A percentile compares a stretch with the other conserved stretches of the same genome.
These are phyloP conservation scores for Pythium chondricola DNA, from an alignment of 352 stramenopile species.

Conservation along the genomic window DNA sequence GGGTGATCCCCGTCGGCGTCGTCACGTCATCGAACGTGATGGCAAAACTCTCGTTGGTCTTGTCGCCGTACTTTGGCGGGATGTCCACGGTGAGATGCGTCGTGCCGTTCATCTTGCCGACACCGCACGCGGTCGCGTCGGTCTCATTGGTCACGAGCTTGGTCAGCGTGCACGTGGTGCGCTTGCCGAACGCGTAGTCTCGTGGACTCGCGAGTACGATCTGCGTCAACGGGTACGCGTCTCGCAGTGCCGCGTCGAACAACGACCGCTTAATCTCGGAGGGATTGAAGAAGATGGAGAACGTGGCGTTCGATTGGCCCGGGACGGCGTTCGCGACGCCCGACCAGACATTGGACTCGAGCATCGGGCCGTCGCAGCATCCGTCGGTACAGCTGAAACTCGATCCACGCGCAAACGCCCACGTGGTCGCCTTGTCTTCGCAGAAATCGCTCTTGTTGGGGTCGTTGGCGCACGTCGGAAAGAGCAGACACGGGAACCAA, in stretches of 20 bases:
- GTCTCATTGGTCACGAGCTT: slow-evolving; percentile 9
- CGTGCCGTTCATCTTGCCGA: slow-evolving; percentile 39
- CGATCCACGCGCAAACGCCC: slow-evolving; percentile 44
- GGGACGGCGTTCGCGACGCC: slow-evolving; percentile 47
- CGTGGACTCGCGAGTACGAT: slow-evolving; percentile 65
- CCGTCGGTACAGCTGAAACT: slow-evolving; percentile 63
- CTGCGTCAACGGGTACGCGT: slow-evolving; percentile 52
- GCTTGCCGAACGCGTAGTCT: slow-evolving; percentile 56
- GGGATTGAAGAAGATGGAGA: slow-evolving; percentile 66
- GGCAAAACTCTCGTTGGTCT: slow-evolving; percentile 52
- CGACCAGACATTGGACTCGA: slow-evolving; percentile 72
- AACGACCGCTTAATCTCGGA: slow-evolving; percentile 66
- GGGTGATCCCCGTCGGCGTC: slow-evolving; percentile 42
- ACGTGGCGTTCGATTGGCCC: slow-evolving; percentile 68
- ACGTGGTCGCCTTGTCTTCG: slow-evolving; percentile 30
- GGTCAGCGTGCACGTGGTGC: slow-evolving; percentile 37
- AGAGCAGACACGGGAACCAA: slow-evolving; percentile 80
- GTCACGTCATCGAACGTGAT: slow-evolving; percentile 60
- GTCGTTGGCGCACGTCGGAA: slow-evolving; percentile 70
- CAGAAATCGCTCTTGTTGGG: slow-evolving; percentile 60
- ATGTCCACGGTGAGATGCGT: slow-evolving; percentile 71
- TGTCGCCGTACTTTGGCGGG: slow-evolving; percentile 30
- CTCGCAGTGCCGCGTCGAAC: slow-evolving; percentile 19
- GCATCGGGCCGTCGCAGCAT: slow-evolving; percentile 60
- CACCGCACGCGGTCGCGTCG: slow-evolving; percentile 8